Base-by-base conservation (phyloP, 2,329 filamentous ascomycete species). In the Lachnellula hyalina region DNA sequence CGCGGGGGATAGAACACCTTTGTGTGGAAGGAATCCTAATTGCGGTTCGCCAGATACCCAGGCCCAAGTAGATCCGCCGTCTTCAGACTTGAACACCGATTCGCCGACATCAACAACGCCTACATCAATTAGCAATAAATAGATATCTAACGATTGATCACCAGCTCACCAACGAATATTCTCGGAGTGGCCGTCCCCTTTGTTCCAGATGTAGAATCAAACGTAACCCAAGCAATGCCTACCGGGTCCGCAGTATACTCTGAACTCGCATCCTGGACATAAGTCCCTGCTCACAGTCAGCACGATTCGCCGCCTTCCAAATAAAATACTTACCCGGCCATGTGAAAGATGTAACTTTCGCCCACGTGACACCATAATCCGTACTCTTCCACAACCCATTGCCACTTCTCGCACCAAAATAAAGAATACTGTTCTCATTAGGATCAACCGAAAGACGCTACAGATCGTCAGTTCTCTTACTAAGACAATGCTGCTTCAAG, bases 301-400 rank as follows among this genome's bases (percentile, higher is more conserved):
- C n/a, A 68, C 8, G 81, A 68, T 2, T 79, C 78, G 44, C 75
- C 14, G 9, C 9, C 44, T 28, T 28, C 8, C 6, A 17, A 7
- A 12, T 5, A 15, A 9, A 28, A 14, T 71, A 14, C 1, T 75
- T 77, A 28, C 81, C 81, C 4, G 75, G 72, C 53, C 75, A 77
- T 11, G 72, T 78, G 65, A 81, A 82, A 0, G 74, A 73, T 0
- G 72, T 68, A 3, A 84, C 80, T 56, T 81, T 79, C 23, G 66
- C 61, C 66, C 80, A 84, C 11, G 75, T 79, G 25, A 65, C 74
- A n/a, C 80, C 81, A 12, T 74, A 76, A 58, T 84, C 77, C 4
- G 75, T 78, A 53, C 77, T 81, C 67, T 79, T 82, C 75, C 78
- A 84, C 2, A 84, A 70, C 2, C 81, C 81, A 35, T 83, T 76